Conservation (phyloP, 768 basidiomycete species). For the Mycena olivaceomarginata region DNA sequence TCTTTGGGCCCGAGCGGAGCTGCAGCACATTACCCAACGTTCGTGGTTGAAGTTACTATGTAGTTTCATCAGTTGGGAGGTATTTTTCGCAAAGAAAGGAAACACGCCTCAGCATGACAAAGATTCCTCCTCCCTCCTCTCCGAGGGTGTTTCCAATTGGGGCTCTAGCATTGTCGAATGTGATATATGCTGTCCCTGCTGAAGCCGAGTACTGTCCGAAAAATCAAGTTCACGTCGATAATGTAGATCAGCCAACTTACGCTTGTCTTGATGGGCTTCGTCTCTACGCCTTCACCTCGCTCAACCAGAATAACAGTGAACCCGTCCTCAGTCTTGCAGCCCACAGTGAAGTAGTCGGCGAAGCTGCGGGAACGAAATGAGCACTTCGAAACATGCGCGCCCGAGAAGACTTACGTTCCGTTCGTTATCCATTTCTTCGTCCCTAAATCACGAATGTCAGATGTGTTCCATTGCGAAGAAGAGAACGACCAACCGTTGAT, state of each 20-base stretch:
- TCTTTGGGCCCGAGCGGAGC: constrained; percentile 80
- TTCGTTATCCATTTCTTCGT: constrained; percentile 95
- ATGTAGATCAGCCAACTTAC: constrained; percentile 62
- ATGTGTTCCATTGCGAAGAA: not conserved
- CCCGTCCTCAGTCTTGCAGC: constrained; percentile 83
- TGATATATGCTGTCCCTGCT: constrained; percentile 77
- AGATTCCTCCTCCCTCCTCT: constrained; percentile 77
- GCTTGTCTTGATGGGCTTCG: constrained; percentile 76
- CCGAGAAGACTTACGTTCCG: constrained; percentile 69
- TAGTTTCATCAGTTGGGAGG: not conserved
- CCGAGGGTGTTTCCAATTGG: constrained; percentile 83
- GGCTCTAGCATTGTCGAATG: constrained; percentile 77
- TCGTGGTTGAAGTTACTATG: constrained; percentile 90
- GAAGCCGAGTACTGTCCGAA: constrained; percentile 67
- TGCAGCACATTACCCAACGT: constrained; percentile 93
- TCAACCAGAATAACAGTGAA: constrained; percentile 89
- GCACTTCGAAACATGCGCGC: constrained; percentile 13
- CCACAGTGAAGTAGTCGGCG: constrained; percentile 81
- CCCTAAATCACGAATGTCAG: constrained; percentile 51
- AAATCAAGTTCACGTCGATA: constrained; percentile 33
- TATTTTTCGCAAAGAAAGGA: not conserved
- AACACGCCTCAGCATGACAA: constrained; percentile 70
- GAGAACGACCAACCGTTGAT: constrained; percentile 73
- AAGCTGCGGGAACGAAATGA: constrained; percentile 54
- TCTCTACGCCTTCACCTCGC: constrained; percentile 80